A percentile compares a stretch with the other conserved stretches of the same genome.
phyloP scores from a whole-genome alignment of 352 stramenopile species.

The Phytophthora hibernalis region DNA sequence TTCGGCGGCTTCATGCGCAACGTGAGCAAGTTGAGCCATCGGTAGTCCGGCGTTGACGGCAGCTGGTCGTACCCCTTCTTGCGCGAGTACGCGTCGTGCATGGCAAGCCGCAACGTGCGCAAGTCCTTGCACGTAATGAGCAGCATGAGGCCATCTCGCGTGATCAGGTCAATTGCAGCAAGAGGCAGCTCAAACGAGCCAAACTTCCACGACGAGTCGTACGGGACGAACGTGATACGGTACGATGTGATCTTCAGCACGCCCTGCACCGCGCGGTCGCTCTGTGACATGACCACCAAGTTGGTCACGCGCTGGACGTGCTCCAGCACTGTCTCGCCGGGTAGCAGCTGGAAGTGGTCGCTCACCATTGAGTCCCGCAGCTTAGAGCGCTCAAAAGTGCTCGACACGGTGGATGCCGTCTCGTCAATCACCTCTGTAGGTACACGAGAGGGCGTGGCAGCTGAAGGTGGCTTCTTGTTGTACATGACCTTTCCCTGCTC shows the following conservation, averaged over 20 bases:
- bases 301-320: slow-evolving; percentile 88
- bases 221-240: slow-evolving; percentile 84
- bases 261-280: slow-evolving; percentile 84
- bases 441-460: slow-evolving; percentile 22
- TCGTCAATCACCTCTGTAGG: slow-evolving; percentile 42
- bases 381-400: slow-evolving; percentile 47
- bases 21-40: slow-evolving; percentile 82
- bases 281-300: slow-evolving; percentile 84
- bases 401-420: slow-evolving; percentile 38
- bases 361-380: slow-evolving; percentile 69
- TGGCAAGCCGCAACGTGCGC: slow-evolving; percentile 78
- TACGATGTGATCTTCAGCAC: slow-evolving; percentile 88
- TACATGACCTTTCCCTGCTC: slow-evolving; percentile 88
- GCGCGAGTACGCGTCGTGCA: slow-evolving; percentile 87
- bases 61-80: slow-evolving; percentile 86
- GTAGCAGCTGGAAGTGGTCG: slow-evolving; percentile 66
- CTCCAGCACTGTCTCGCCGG: slow-evolving; percentile 77
- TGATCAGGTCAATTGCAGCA: slow-evolving; percentile 81
- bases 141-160: slow-evolving; percentile 82
- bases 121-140: slow-evolving; percentile 85
- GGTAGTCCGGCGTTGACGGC: slow-evolving; percentile 75
- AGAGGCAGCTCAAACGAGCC: slow-evolving; percentile 86
- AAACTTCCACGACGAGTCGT: slow-evolving; percentile 87
- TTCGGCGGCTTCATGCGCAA: slow-evolving; percentile 83
- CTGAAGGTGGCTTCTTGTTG: slow-evolving; percentile 52